Conservation (phyloP, 2,329 filamentous ascomycete genomes). For the Fusarium coffeatum region DNA sequence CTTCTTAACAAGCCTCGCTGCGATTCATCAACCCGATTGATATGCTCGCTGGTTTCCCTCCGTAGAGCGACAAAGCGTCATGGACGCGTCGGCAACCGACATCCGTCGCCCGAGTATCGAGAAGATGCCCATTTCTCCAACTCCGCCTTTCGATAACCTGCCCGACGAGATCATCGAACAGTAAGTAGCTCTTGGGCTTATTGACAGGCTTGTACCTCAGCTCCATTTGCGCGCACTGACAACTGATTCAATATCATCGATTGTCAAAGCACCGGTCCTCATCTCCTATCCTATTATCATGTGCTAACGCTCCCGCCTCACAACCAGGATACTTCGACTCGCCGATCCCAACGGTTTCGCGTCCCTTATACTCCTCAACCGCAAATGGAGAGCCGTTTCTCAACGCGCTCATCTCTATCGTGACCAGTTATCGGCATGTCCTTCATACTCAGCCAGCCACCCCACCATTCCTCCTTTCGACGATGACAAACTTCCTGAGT, state of each 20-base stretch:
- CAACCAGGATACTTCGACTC: constrained; percentile 67
- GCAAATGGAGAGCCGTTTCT: constrained; percentile 73
- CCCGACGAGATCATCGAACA: constrained; percentile 78
- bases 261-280: not conserved
- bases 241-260: not conserved
- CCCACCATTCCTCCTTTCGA: constrained; percentile 52
- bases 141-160: constrained; percentile 64
- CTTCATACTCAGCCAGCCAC: constrained; percentile 67
- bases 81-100: constrained; percentile 47
- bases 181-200: constrained; percentile 56
- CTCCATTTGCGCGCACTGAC: not conserved
- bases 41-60: constrained; percentile 39
- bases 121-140: constrained; percentile 47
- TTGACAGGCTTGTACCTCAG: not conserved
- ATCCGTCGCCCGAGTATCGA: constrained; percentile 52
- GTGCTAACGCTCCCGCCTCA: constrained; percentile 32
- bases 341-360: constrained; percentile 73
- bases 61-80: constrained; percentile 47
- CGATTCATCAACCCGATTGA: constrained; percentile 29
- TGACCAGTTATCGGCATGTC: constrained; percentile 70
- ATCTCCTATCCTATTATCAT: constrained; percentile 4
- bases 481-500: constrained; percentile 64
- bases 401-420: constrained; percentile 73
- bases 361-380: constrained; percentile 72
- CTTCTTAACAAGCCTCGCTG: not conserved